Base-by-base conservation (phyloP, 345 rosid genomes). In the Eucalyptus pumila region DNA sequence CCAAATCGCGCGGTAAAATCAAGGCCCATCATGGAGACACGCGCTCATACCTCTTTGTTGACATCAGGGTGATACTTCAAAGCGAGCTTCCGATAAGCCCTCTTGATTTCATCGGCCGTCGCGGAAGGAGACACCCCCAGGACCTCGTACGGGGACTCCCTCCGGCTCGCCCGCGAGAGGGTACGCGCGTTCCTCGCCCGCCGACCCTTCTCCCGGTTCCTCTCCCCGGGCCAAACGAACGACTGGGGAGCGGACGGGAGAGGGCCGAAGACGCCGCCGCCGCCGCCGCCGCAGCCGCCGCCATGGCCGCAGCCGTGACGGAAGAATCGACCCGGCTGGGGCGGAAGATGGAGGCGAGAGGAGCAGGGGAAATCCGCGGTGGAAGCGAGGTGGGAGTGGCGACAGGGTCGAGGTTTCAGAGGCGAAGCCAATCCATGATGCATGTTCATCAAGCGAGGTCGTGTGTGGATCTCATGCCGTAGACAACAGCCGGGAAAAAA, bases 21-120 rank as follows among this genome's bases (percentile, higher is more conserved):
- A 52, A 11, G 47, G 9, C 10, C 56, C 51, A 60, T 72, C 89
- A 95, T 37, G 14, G 27, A 76, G 83, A 76, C 47, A 6, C 47
- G 58, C 83, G 27, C 27, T 37, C 83, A 76, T 76, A 76, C 99
- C 99, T 95, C 96, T 91, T 96, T 96, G 90, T 98, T 98, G 87
- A 98, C 98, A 92, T 98, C 99, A 88, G 99, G 99, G 88, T 98
- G 98, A 90, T 92, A 96, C 94, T 95, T 96, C 88, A 98, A 92
- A 92, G 99, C 99, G 91, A 98, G 99, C 93, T 94, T 98, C 90
- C 99, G 94, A 86, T 97, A 97, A 91, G 99, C 99, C 93, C 95
- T 95, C 90, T 98, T 97, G 91, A 97, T 96, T 87, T 98, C 98
- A 89, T 88, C 92, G n/a, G 96, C 91, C 90, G 96, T 92, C 65